Percentiles rank a stretch among this genome's conserved stretches.
Conservation (phyloP, 306 rosid genomes). For the Cucumis sativus region Cucumber_9930_V3 NC_026657.2:6056001-6056500, state of each 20-base stretch:
- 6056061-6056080: too few relatives aligned
- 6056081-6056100: too few relatives aligned
- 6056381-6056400: not conserved
- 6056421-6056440: not conserved
- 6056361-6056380: not conserved
- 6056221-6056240: not conserved
- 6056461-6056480: not conserved
- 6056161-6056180: too few relatives aligned
- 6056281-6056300: not conserved
- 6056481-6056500: not conserved
- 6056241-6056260: not conserved
- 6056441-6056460: not conserved
- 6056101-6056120: too few relatives aligned
- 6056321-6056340: not conserved
- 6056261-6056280: not conserved
- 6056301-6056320: not conserved
- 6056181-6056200: too few relatives aligned
- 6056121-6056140: too few relatives aligned
- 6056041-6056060: too few relatives aligned
- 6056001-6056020: too few relatives aligned
- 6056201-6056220: not conserved
- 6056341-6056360: not conserved
- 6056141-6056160: too few relatives aligned
- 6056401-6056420: not conserved
- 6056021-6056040: too few relatives aligned